Conservation (phyloP, 78 protist species). For the Chrysochromulina tobinii region DNA sequence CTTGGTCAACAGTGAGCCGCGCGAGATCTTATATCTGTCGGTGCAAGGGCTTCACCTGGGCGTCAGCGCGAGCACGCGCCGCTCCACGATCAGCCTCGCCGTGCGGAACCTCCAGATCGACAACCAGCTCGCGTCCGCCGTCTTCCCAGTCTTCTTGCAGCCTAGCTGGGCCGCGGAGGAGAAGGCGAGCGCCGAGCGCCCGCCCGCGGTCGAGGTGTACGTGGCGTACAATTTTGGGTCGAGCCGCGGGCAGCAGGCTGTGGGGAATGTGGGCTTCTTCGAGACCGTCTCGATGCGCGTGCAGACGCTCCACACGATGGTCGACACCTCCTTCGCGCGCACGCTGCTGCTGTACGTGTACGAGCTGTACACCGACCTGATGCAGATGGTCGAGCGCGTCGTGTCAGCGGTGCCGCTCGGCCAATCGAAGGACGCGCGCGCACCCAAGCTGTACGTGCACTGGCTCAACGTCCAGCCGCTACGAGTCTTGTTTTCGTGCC, state of each 20-base stretch:
- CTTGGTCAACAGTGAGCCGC: not conserved
- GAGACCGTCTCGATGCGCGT: not conserved
- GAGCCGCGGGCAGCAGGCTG: not conserved
- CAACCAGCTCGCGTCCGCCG: not conserved
- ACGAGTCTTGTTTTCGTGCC: not conserved
- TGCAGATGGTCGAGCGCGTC: not conserved
- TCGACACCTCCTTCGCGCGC: not conserved
- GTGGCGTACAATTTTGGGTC: not conserved
- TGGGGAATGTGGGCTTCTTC: not conserved
- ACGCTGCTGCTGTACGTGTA: not conserved
- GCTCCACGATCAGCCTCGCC: not conserved
- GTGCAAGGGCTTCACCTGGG: not conserved
- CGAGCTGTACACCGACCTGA: not conserved
- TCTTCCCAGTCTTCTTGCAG: not conserved
- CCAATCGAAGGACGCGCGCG: too few species aligned
- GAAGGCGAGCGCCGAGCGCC: not conserved
- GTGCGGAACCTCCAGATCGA: not conserved
- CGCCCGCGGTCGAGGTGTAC: not conserved
- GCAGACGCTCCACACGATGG: not conserved
- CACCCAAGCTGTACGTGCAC: not conserved
- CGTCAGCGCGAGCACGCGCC: not conserved
- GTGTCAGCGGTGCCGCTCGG: too few species aligned
- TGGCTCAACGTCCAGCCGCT: slow-evolving; percentile 4
- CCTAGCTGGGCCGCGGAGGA: not conserved
- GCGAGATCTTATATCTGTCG: not conserved